phyloP scores from a whole-genome alignment of 306 rosid species.

The Pyrus betulifolia region DNA sequence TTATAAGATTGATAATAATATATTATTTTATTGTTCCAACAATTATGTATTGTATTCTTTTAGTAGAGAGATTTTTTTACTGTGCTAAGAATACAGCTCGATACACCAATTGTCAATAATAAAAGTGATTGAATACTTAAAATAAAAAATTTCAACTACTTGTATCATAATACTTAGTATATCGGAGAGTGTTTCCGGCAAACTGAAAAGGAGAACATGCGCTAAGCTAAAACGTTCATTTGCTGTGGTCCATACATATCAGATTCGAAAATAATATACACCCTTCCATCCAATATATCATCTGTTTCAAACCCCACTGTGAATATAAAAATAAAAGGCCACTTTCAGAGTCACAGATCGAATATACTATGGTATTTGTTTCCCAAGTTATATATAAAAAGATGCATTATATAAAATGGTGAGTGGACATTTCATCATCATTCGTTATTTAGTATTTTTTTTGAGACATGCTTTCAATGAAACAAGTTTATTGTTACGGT shows the following conservation, averaged over 20 bases:
- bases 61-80: no score
- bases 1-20: no score
- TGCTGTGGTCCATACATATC: slow-evolving; percentile 32
- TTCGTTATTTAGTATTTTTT: not conserved
- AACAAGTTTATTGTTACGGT: no score
- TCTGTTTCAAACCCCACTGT: slow-evolving; percentile 55
- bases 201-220: not conserved
- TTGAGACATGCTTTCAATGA: no score
- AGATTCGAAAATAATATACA: slow-evolving; percentile 29
- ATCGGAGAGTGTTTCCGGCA: no score
- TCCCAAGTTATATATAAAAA: not conserved
- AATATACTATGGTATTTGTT: slow-evolving; percentile 31
- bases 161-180: no score
- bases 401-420: not conserved
- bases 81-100: no score
- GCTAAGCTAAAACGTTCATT: slow-evolving; percentile 16
- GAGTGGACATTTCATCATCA: not conserved
- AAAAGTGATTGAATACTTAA: no score
- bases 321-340: slow-evolving; percentile 12
- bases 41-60: no score
- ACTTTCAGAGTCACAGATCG: slow-evolving; percentile 21
- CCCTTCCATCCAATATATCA: slow-evolving; percentile 32
- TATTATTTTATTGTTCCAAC: no score
- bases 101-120: no score
- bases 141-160: no score